phyloP scores from a whole-genome alignment of 139 green algal genomes.

The Chlamydomonas sphaeroides region DNA sequence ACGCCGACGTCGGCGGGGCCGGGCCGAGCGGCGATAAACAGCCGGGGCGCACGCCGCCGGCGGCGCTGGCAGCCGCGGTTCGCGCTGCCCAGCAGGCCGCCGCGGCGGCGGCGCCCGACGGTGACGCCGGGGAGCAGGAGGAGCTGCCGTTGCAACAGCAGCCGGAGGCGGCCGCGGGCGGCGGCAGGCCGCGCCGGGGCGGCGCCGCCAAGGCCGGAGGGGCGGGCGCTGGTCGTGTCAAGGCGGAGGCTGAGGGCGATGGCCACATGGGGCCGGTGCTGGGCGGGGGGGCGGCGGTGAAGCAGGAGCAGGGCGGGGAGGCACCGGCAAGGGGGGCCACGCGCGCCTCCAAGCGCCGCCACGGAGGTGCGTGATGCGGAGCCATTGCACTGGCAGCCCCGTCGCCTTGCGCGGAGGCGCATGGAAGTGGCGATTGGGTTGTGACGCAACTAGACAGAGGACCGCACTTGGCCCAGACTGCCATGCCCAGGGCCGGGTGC shows the following conservation, averaged over 20 bases:
- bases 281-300: background rate
- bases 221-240: background rate
- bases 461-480: no score
- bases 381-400: no score
- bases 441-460: no score
- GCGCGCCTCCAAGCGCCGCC: no score
- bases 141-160: background rate
- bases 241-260: background rate
- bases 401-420: no score
- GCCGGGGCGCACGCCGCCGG: constrained; percentile 1
- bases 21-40: background rate
- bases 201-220: background rate
- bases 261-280: background rate
- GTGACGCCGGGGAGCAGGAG: background rate
- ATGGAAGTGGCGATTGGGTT: no score
- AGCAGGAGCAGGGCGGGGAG: background rate
- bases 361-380: no score
- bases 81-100: background rate
- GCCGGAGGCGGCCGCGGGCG: background rate
- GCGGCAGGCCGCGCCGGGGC: no score
- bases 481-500: no score
- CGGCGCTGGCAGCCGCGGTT: constrained; percentile 1
- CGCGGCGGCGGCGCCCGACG: background rate
- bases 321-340: no score
- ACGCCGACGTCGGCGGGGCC: background rate